Base-by-base conservation (phyloP, 2,329 filamentous ascomycete genomes). In the Gnomoniopsis smithogilvyi region DNA sequence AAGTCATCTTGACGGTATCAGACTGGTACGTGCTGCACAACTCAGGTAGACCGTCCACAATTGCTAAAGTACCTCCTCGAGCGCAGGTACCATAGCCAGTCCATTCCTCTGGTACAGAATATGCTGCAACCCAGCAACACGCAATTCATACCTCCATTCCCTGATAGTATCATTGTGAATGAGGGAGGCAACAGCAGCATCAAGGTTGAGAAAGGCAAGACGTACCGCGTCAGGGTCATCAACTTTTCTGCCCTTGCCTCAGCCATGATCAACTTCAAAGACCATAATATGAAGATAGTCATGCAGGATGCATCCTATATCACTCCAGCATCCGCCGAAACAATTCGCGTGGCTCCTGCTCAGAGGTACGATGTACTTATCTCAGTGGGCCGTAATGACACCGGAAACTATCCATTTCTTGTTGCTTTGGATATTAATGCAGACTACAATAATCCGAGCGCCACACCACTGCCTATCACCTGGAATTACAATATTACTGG, bases 311-410 rank as follows among this genome's bases (percentile, higher is more conserved):
- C 67, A 14, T 71, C 75, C 3, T 78, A 77, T 60, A 67, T 78
- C 46, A 64, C 74, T 54, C 67, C 71, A 54, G 57, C 71, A 21
- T 58, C 67, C 33, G 70, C 73, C 0, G 68, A 74, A 55, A 73
- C 75, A 64, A 62, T 80, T 21, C 76, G 74, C 11, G 59, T 80
- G 15, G 64, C 74, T 3, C 69, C 78, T 6, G 76, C 75, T 1
- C 77, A 80, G 67, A 74, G 79, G 17, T 79, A 77, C 61, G 77
- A 80, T 60, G 70, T 78, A 51, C 65, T 78, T n/a, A 59, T 78
- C 54, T 65, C 69, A 8, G 67, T 68, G 21, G 66, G 62, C 11
- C 63, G 72, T 58, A 67, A 67, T 6, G 70, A 74, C 61, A 64
- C 60, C 58, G 66, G 68, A 50, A 80, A 80, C 64, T 77, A 73